phyloP scores from a whole-genome alignment of 495 filamentous ascomycete genomes.

The Glonium stellatum region DNA sequence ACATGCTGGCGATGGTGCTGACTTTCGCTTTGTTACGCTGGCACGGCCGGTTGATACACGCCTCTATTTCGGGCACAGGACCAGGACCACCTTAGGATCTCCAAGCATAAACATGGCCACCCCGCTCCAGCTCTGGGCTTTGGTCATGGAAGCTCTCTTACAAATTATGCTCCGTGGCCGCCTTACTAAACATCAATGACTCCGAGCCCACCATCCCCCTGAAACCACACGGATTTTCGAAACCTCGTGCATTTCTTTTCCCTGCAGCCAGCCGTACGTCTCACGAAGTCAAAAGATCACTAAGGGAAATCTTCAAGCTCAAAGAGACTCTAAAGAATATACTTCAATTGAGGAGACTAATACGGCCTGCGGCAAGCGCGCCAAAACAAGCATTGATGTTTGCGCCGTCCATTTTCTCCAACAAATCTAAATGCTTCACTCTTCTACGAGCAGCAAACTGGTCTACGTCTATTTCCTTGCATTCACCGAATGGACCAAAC shows the following conservation, averaged over 20 bases:
- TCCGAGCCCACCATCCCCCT: not conserved
- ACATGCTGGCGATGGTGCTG: not conserved
- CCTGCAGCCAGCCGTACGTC: too few relatives aligned
- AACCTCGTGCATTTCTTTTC: not conserved
- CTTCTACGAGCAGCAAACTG: not conserved
- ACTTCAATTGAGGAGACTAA: not conserved
- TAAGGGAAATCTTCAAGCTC: not conserved
- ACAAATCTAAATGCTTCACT: not conserved
- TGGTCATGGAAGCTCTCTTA: not conserved
- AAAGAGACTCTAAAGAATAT: not conserved
- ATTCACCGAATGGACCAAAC: not conserved
- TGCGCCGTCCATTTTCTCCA: not conserved
- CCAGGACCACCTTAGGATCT: not conserved
- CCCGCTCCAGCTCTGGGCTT: not conserved
- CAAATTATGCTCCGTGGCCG: not conserved
- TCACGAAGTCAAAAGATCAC: too few relatives aligned
- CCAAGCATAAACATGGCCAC: not conserved
- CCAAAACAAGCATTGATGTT: not conserved
- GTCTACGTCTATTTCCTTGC: not conserved
- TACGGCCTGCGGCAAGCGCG: not conserved
- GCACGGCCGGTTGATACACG: not conserved
- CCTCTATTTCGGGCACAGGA: not conserved
- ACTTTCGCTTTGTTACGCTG: not conserved
- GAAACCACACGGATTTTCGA: not conserved
- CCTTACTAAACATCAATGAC: not conserved